Percentiles rank a stretch among this genome's conserved stretches.
Evolutionary conservation across 129 eudicot species (phyloP).

Genomic region (Artemisia annua): DNA sequence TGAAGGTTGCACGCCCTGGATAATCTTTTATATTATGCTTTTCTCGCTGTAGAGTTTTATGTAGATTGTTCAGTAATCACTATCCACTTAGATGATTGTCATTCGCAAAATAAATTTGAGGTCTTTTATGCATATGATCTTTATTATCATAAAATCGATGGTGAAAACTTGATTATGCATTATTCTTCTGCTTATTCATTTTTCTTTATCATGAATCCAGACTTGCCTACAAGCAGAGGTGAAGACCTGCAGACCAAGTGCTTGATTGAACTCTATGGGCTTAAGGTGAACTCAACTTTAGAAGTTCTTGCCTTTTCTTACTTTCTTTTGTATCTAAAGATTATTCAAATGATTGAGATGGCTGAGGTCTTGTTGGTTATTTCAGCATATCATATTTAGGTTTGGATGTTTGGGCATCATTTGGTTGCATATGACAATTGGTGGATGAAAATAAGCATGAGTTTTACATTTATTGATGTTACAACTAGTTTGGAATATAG

Average conservation of each 20-base stretch:
- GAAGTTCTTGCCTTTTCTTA: slow-evolving; percentile 7
- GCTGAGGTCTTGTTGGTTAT: no score
- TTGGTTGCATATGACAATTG: no score
- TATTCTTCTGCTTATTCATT: not conserved
- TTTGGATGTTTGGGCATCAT: no score
- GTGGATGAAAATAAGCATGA: no score
- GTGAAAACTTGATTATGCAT: not conserved
- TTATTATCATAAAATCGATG: not conserved
- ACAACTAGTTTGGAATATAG: no score
- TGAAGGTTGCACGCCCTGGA: slow-evolving; percentile 55
- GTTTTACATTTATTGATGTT: no score
- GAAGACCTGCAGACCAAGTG: slow-evolving; percentile 96
- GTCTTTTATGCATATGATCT: not conserved
- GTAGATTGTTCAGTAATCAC: not conserved
- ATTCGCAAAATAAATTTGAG: not conserved
- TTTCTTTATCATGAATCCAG: slow-evolving; percentile 41
- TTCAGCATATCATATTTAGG: no score
- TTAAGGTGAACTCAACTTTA: slow-evolving; percentile 60
- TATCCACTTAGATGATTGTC: not conserved
- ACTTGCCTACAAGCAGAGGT: slow-evolving; percentile 95
- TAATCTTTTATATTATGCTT: slow-evolving; percentile 7
- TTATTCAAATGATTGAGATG: no score
- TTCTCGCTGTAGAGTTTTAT: not conserved
- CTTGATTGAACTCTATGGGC: slow-evolving; percentile 95
- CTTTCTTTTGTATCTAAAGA: no score